These are phyloP conservation scores for Triadica sebifera DNA, from an alignment of 345 rosid species.

Conservation along the genomic window DNA sequence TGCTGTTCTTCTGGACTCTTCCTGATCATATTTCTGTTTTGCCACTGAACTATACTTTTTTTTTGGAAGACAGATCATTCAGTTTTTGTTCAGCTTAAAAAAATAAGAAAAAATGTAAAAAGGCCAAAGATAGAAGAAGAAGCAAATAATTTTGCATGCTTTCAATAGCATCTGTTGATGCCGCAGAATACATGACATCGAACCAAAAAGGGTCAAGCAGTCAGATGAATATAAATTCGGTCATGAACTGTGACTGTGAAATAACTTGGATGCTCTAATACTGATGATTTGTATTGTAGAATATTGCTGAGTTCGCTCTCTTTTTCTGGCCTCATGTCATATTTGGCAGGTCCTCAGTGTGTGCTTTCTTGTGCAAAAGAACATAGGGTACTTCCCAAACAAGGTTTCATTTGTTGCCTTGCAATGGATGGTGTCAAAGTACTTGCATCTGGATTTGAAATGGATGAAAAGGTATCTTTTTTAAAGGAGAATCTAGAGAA, in stretches of 20 bases:
- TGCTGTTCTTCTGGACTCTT: background rate
- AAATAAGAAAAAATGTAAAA: background rate
- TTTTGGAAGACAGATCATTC: background rate
- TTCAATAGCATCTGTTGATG: background rate
- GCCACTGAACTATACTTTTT: background rate
- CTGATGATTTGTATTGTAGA: background rate
- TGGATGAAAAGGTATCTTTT: constrained; percentile 67
- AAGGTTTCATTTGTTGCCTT: constrained; percentile 81
- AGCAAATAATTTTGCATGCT: background rate
- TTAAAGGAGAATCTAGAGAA: background rate
- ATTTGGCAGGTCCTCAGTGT: constrained; percentile 75
- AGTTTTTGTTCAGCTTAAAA: background rate
- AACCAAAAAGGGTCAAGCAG: background rate
- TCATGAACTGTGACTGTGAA: background rate
- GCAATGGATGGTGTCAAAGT: constrained; percentile 92
- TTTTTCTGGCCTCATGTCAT: constrained; percentile 12
- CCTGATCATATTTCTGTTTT: background rate
- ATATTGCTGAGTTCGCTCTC: background rate
- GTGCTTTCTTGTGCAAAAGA: constrained; percentile 88
- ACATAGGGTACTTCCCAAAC: constrained; percentile 64
- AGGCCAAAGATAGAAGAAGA: background rate
- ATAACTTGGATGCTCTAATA: background rate
- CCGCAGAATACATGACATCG: background rate
- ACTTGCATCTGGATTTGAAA: constrained; percentile 82
- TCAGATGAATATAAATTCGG: background rate